These are phyloP conservation scores for Wickerhamomyces bisporus DNA, from an alignment of 805 yeast species.

Conservation along the genomic window DNA sequence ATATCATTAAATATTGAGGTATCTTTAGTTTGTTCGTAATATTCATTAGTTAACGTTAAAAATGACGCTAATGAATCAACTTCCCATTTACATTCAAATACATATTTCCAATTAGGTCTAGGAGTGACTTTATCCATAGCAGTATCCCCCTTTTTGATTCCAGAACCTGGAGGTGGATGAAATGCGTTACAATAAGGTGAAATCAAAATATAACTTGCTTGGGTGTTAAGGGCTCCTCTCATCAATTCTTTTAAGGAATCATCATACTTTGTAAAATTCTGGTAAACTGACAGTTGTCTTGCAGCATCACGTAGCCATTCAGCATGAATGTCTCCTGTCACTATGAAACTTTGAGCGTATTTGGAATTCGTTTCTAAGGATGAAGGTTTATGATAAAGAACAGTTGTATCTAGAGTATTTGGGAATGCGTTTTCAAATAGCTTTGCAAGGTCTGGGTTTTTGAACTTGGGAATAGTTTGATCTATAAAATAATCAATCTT, in stretches of 20 bases:
- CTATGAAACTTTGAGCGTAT: constrained; percentile 63
- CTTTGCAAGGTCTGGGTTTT: constrained; percentile 63
- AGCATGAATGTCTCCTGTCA: constrained; percentile 91
- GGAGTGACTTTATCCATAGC: constrained; percentile 66
- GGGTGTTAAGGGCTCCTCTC: constrained; percentile 77
- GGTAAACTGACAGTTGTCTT: constrained; percentile 73
- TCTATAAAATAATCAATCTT: constrained; percentile 36
- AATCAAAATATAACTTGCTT: constrained; percentile 53
- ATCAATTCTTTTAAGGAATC: constrained; percentile 44
- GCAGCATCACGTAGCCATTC: constrained; percentile 92
- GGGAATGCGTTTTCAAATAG: constrained; percentile 81
- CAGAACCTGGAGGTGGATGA: constrained; percentile 63
- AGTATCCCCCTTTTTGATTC: constrained; percentile 42
- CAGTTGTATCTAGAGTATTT: constrained; percentile 83
- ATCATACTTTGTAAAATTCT: constrained; percentile 53
- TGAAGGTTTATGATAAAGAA: constrained; percentile 55
- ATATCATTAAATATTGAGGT: constrained; percentile 33
- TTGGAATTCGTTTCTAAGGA: constrained; percentile 7
- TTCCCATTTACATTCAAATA: constrained; percentile 89
- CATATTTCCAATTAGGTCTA: constrained; percentile 59
- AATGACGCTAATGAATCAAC: constrained; percentile 83
- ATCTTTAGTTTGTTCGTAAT: constrained; percentile 51
- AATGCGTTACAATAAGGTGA: constrained; percentile 90
- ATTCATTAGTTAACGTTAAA: constrained; percentile 68
- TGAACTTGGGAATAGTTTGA: constrained; percentile 29